These are phyloP conservation scores for Trypanosoma scelopori DNA, from an alignment of 208 protist species.

Conservation along the genomic window DNA sequence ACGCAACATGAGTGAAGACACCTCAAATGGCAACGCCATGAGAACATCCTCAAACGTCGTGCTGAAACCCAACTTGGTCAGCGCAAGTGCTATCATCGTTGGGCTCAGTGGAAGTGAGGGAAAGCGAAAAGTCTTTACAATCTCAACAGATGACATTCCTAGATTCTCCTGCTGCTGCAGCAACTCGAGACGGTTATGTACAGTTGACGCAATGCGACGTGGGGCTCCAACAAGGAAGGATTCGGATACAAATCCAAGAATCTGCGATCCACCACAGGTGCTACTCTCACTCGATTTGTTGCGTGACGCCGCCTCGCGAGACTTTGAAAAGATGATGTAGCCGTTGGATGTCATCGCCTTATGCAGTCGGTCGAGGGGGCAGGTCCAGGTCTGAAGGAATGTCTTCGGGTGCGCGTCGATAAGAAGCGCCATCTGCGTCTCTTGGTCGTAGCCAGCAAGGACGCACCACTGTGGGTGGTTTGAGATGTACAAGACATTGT, in stretches of 20 bases:
- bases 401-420: conserved; percentile 87
- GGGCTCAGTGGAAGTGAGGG: conserved; percentile 67
- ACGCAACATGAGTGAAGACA: conserved; percentile 72
- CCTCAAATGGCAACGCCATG: conserved; percentile 68
- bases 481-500: conserved; percentile 85
- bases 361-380: conserved; percentile 83
- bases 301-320: conserved; percentile 15
- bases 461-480: conserved; percentile 83
- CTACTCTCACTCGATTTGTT: conserved; percentile 22
- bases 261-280: conserved; percentile 22
- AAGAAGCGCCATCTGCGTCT: conserved; percentile 79
- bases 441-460: conserved; percentile 82
- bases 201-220: conserved; percentile 47
- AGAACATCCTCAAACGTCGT: conserved; percentile 84
- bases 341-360: conserved; percentile 86
- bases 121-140: conserved; percentile 54
- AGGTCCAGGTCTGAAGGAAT: conserved; percentile 83
- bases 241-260: conserved; percentile 17
- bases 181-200: conserved; percentile 64
- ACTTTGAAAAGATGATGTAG: conserved; percentile 85
- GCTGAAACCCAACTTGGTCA: conserved; percentile 47
- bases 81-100: conserved; percentile 81
- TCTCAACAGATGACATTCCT: conserved; percentile 13
- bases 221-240: conserved; percentile 54
- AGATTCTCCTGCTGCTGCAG: conserved; percentile 50